phyloP scores from a whole-genome alignment of 2,329 filamentous ascomycete genomes.

The Fusarium heterosporum region DNA sequence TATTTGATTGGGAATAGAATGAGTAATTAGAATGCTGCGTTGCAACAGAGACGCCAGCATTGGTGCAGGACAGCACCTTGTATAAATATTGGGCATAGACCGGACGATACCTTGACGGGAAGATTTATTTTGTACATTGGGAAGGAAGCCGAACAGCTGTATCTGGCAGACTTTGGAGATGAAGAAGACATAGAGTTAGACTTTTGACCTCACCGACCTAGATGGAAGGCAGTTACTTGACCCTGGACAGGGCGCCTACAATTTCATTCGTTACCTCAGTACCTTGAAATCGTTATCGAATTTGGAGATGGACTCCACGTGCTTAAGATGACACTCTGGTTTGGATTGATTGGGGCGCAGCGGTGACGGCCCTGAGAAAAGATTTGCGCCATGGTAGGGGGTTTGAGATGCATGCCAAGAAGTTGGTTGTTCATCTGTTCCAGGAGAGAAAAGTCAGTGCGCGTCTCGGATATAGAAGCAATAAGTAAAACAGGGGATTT shows the following conservation, averaged over 20 bases:
- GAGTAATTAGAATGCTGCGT: neutral
- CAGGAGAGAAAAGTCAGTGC: slow-evolving; percentile 6
- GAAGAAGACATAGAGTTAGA: slow-evolving; percentile 9
- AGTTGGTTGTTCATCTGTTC: slow-evolving; percentile 5
- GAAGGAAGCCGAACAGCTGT: slow-evolving; percentile 11
- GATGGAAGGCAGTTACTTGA: slow-evolving; percentile 26
- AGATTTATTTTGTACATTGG: slow-evolving; percentile 40
- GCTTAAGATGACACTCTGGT: slow-evolving; percentile 25
- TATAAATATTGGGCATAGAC: slow-evolving; percentile 36
- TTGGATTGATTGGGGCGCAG: slow-evolving; percentile 33
- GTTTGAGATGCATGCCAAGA: slow-evolving; percentile 31
- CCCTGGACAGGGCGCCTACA: slow-evolving; percentile 32
- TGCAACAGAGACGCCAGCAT: slow-evolving; percentile 1
- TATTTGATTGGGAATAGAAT: slow-evolving; percentile 18
- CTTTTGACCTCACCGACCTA: slow-evolving; percentile 26
- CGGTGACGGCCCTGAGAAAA: slow-evolving; percentile 24
- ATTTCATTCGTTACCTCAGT: slow-evolving; percentile 20
- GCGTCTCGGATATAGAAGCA: neutral
- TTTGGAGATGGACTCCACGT: slow-evolving; percentile 5
- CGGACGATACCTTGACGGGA: slow-evolving; percentile 31
- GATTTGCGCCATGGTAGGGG: slow-evolving; percentile 27
- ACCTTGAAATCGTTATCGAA: neutral
- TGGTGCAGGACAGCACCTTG: slow-evolving; percentile 24
- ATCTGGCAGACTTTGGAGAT: slow-evolving; percentile 11
- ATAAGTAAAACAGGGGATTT: neutral